Percentiles rank a stretch among this genome's conserved stretches.
These are phyloP conservation scores for Marasmius sp. DNA, from an alignment of 1,284 basidiomycete species.

Conservation along the genomic window DNA sequence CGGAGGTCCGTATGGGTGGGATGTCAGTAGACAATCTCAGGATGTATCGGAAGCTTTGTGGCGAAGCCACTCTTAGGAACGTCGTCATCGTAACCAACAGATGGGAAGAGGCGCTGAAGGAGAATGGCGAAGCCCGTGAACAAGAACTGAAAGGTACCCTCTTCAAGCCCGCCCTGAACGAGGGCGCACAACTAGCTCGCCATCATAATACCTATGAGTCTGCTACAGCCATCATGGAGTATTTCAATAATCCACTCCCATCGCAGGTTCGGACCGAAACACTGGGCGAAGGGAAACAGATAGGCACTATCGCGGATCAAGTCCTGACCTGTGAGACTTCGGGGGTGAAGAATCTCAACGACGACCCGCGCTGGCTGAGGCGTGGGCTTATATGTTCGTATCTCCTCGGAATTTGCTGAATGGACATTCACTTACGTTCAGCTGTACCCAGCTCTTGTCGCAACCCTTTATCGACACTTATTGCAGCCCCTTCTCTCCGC, in stretches of 20 bases:
- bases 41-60: slow-evolving; percentile 52
- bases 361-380: too few relatives aligned
- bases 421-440: too few relatives aligned
- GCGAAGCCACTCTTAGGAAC: slow-evolving; percentile 46
- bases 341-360: too few relatives aligned
- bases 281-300: slow-evolving; percentile 26
- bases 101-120: slow-evolving; percentile 43
- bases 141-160: slow-evolving; percentile 41
- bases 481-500: too few relatives aligned
- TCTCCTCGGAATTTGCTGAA: too few relatives aligned
- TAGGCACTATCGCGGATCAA: too few relatives aligned
- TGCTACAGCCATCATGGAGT: slow-evolving; percentile 32
- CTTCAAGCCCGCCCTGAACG: slow-evolving; percentile 44
- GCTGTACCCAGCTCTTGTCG: too few relatives aligned
- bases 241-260: slow-evolving; percentile 28
- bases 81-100: slow-evolving; percentile 52
- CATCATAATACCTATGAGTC: slow-evolving; percentile 35
- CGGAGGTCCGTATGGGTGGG: slow-evolving; percentile 50
- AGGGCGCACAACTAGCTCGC: slow-evolving; percentile 40
- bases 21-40: slow-evolving; percentile 49
- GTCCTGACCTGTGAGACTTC: too few relatives aligned
- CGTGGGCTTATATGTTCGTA: too few relatives aligned
- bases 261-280: slow-evolving; percentile 25
- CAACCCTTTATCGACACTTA: too few relatives aligned
- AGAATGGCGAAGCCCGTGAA: slow-evolving; percentile 39